Percentiles rank a stretch among this genome's conserved stretches.
Conservation (phyloP, 306 rosid species). For the Trifolium subterraneum region DNA sequence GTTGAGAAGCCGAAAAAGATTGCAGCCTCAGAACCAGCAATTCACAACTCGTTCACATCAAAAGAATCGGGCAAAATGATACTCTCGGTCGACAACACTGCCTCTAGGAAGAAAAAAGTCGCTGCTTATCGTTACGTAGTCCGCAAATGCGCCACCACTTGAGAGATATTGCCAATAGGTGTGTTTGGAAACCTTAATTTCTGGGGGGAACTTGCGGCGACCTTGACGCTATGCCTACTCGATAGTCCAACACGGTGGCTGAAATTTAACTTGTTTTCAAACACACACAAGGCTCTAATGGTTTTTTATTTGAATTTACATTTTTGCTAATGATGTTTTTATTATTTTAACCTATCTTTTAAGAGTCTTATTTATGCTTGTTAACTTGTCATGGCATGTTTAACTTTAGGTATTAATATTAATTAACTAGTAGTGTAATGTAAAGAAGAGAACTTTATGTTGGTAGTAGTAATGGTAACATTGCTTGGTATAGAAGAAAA, state of each 20-base stretch:
- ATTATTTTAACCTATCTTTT: constrained; percentile 5
- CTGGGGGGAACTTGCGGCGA: not conserved
- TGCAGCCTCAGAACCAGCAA: constrained; percentile 70
- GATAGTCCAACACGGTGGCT: not conserved
- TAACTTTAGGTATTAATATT: not conserved
- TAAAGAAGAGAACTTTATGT: constrained; percentile 40
- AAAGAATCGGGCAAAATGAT: constrained; percentile 84
- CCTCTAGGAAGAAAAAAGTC: constrained; percentile 76
- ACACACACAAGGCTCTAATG: constrained; percentile 4
- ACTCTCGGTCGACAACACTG: constrained; percentile 83
- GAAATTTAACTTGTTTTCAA: not conserved
- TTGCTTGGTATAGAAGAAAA: constrained; percentile 54
- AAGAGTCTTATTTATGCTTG: constrained; percentile 38
- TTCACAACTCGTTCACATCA: constrained; percentile 80
- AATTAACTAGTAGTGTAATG: constrained; percentile 41
- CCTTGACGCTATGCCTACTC: too few species aligned
- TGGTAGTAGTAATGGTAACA: constrained; percentile 28
- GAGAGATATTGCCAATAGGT: constrained; percentile 14
- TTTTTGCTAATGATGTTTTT: constrained; percentile 25
- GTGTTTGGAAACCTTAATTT: not conserved
- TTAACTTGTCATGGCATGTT: constrained; percentile 47
- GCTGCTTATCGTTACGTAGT: constrained; percentile 94
- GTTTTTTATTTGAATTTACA: constrained; percentile 3
- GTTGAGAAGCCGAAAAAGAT: constrained; percentile 82
- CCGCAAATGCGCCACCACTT: constrained; percentile 58